These are phyloP conservation scores for Actinomucor elegans DNA, from an alignment of 371 early-diverging fungal genomes.

Conservation along the genomic window DNA sequence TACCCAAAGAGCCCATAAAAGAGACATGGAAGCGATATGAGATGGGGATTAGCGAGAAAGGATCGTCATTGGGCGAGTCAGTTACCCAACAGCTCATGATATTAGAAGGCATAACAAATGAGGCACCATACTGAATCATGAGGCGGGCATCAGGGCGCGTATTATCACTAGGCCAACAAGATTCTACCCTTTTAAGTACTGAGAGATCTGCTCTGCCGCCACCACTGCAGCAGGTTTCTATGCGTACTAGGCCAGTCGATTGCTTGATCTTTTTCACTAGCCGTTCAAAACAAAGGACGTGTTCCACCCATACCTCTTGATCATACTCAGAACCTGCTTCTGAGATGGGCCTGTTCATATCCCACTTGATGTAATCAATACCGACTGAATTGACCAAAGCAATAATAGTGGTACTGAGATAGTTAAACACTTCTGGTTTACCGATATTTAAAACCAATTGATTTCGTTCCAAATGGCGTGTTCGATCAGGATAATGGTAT, in stretches of 20 bases:
- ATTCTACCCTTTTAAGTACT: slow-evolving; percentile 18
- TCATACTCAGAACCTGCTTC: slow-evolving; percentile 18
- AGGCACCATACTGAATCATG: slow-evolving; percentile 38
- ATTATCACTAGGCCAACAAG: slow-evolving; percentile 41
- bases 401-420: slow-evolving; percentile 19
- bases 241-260: slow-evolving; percentile 18
- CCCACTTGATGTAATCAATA: slow-evolving; percentile 50
- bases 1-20: slow-evolving; percentile 39
- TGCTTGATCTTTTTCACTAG: slow-evolving; percentile 24
- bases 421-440: slow-evolving; percentile 25
- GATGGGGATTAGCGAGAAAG: slow-evolving; percentile 20
- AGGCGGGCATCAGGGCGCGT: slow-evolving; percentile 43
- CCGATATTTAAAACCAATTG: slow-evolving; percentile 40
- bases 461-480: slow-evolving; percentile 27
- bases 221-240: slow-evolving; percentile 49
- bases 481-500: slow-evolving; percentile 27
- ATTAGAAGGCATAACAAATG: slow-evolving; percentile 36
- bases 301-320: slow-evolving; percentile 25
- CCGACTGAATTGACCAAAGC: slow-evolving; percentile 3
- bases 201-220: slow-evolving; percentile 45
- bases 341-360: slow-evolving; percentile 46
- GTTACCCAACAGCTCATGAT: slow-evolving; percentile 41
- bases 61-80: slow-evolving; percentile 21
- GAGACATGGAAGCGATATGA: slow-evolving; percentile 42
- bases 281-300: slow-evolving; percentile 19